Percentiles rank a stretch among this genome's conserved stretches.
These are phyloP conservation scores for Lophium mytilinum DNA, from an alignment of 495 filamentous ascomycete species.

Conservation along the genomic window DNA sequence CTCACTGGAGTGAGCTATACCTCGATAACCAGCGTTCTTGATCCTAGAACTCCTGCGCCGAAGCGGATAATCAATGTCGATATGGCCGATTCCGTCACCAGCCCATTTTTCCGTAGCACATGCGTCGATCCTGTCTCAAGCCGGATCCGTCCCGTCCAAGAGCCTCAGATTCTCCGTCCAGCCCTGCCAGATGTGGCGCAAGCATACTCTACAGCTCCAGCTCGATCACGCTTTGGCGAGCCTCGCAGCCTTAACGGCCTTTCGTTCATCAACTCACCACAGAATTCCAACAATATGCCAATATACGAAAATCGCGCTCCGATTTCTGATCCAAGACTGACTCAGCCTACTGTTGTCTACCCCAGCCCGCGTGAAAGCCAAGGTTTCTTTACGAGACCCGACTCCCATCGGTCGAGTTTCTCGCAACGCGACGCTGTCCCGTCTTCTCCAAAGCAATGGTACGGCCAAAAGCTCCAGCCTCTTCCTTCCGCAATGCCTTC, in stretches of 20 bases:
- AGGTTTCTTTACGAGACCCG: not conserved
- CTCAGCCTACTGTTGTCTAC: not conserved
- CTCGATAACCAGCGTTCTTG: not conserved
- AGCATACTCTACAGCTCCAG: conserved; percentile 1
- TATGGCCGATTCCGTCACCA: conserved; percentile 18
- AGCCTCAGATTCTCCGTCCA: not conserved
- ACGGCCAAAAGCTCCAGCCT: not conserved
- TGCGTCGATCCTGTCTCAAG: conserved; percentile 1
- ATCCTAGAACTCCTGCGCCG: conserved; percentile 9
- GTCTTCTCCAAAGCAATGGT: not conserved
- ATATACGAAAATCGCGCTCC: not conserved
- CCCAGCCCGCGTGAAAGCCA: not conserved
- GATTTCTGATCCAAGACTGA: not conserved
- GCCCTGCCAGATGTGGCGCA: conserved; percentile 2
- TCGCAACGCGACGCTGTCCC: not conserved
- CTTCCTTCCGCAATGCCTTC: not conserved
- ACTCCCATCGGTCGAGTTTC: not conserved
- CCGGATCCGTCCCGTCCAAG: not conserved
- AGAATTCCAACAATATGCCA: conserved; percentile 1
- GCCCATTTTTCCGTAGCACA: conserved; percentile 29
- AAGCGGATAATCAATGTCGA: not conserved
- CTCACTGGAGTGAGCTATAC: no score
- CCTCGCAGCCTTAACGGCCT: conserved; percentile 22
- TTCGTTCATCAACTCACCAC: conserved; percentile 19
- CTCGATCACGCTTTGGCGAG: conserved; percentile 4